These are phyloP conservation scores for Xylaria polymorpha DNA, from an alignment of 2,329 filamentous ascomycete genomes.

Conservation along the genomic window DNA sequence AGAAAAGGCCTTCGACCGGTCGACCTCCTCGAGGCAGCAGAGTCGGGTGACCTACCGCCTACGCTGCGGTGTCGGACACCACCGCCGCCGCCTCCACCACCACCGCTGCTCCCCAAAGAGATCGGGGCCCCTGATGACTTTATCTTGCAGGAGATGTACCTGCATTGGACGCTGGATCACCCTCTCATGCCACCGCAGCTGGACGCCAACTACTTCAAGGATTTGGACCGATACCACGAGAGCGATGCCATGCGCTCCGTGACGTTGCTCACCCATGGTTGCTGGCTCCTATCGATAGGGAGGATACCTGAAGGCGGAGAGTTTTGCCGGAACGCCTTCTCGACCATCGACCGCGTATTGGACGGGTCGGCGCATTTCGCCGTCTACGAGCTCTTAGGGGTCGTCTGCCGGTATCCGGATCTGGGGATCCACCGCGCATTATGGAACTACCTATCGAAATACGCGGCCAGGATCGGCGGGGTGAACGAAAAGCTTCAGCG, in stretches of 20 bases:
- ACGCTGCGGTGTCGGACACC: conserved; percentile 46
- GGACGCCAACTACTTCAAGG: conserved; percentile 39
- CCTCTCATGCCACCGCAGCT: conserved; percentile 30
- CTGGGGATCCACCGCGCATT: conserved; percentile 42
- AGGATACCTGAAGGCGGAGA: conserved; percentile 41
- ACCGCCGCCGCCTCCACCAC: conserved; percentile 45
- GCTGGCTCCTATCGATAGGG: conserved; percentile 46
- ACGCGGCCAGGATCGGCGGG: conserved; percentile 27
- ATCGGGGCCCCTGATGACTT: conserved; percentile 45
- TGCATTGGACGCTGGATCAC: conserved; percentile 43
- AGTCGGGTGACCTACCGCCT: conserved; percentile 44
- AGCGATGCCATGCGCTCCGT: conserved; percentile 45
- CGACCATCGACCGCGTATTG: conserved; percentile 42
- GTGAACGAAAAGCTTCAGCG: conserved; percentile 42
- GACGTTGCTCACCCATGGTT: conserved; percentile 43
- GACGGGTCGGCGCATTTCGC: conserved; percentile 44
- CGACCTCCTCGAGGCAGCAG: conserved; percentile 45
- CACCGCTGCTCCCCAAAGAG: conserved; percentile 32
- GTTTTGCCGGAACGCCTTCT: conserved; percentile 44
- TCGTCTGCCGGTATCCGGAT: conserved; percentile 35
- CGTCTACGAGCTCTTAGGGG: conserved; percentile 34
- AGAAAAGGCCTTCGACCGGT: conserved; percentile 44
- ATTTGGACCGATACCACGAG: conserved; percentile 43
- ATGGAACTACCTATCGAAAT: conserved; percentile 45
- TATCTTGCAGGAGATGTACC: conserved; percentile 45